These are phyloP conservation scores for Pestalotiopsis sp. DNA, from an alignment of 2,329 filamentous ascomycete genomes.

Conservation along the genomic window DNA sequence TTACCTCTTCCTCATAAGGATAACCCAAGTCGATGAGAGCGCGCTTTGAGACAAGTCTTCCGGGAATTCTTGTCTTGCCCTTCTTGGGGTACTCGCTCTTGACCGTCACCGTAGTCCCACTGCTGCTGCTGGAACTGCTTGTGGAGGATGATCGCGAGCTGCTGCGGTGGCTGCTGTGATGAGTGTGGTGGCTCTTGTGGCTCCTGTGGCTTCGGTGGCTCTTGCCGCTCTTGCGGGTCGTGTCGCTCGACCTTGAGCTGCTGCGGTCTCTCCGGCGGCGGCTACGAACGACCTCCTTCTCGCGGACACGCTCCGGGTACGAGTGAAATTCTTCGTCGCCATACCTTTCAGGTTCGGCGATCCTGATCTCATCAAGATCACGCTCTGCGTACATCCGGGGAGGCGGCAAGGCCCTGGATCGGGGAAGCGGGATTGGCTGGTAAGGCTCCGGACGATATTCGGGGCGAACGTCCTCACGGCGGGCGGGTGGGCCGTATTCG, in stretches of 20 bases:
- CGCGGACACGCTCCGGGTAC: constrained; percentile 60
- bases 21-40: constrained; percentile 85
- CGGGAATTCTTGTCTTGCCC: constrained; percentile 88
- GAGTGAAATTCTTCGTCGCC: constrained; percentile 73
- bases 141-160: constrained; percentile 46
- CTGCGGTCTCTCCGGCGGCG: constrained; percentile 48
- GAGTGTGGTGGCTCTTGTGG: constrained; percentile 33
- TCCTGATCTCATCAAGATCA: constrained; percentile 67
- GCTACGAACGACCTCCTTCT: constrained; percentile 60
- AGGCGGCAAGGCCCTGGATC: constrained; percentile 62
- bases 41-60: constrained; percentile 75
- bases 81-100: constrained; percentile 73
- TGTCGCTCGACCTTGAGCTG: constrained; percentile 41
- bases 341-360: constrained; percentile 69
- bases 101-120: constrained; percentile 48
- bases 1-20: constrained; percentile 83
- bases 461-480: constrained; percentile 55
- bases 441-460: constrained; percentile 44
- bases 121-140: constrained; percentile 47
- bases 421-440: constrained; percentile 70
- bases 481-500: constrained; percentile 52
- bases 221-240: constrained; percentile 34
- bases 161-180: constrained; percentile 33
- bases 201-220: constrained; percentile 23
- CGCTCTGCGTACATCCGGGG: constrained; percentile 59